Conservation (phyloP, 352 stramenopile genomes). For the Globisporangium rhizosaccharum region DNA sequence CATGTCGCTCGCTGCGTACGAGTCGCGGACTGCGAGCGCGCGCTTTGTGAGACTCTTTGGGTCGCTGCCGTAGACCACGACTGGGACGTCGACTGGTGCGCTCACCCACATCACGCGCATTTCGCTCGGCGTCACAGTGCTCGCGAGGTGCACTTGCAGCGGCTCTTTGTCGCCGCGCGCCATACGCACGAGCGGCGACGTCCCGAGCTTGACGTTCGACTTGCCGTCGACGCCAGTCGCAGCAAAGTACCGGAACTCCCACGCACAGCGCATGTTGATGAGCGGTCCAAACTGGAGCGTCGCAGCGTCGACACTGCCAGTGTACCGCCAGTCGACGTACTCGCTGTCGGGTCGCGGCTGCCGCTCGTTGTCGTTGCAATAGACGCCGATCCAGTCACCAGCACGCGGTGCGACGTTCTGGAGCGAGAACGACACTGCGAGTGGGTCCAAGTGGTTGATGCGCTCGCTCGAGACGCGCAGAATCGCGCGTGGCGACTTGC, state of each 20-base stretch:
- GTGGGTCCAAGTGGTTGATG: constrained; percentile 16
- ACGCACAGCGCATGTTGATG: constrained; percentile 24
- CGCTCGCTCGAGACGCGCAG: constrained; percentile 14
- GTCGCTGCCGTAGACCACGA: constrained; percentile 29
- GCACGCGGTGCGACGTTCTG: constrained; percentile 5
- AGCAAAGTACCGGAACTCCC: constrained; percentile 19
- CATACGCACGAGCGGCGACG: constrained; percentile 19
- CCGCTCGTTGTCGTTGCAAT: constrained; percentile 12
- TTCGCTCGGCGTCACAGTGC: constrained; percentile 11
- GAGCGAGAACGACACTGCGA: constrained; percentile 12
- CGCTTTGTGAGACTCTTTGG: background rate
- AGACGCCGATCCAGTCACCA: constrained; percentile 14
- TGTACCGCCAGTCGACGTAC: constrained; percentile 15
- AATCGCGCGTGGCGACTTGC: constrained; percentile 5
- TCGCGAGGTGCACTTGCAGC: constrained; percentile 10
- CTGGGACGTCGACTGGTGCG: constrained; percentile 23
- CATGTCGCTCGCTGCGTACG: constrained; percentile 20
- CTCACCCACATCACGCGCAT: constrained; percentile 61
- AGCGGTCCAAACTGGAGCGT: constrained; percentile 17
- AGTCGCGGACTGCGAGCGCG: constrained; percentile 6
- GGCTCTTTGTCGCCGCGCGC: constrained; percentile 23
- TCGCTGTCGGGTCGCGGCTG: constrained; percentile 4
- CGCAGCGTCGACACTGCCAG: constrained; percentile 1
- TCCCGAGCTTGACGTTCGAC: constrained; percentile 19
- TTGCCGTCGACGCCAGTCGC: constrained; percentile 19